Conservation (phyloP, 768 basidiomycete species). For the Macrocybe gigantea region DNA sequence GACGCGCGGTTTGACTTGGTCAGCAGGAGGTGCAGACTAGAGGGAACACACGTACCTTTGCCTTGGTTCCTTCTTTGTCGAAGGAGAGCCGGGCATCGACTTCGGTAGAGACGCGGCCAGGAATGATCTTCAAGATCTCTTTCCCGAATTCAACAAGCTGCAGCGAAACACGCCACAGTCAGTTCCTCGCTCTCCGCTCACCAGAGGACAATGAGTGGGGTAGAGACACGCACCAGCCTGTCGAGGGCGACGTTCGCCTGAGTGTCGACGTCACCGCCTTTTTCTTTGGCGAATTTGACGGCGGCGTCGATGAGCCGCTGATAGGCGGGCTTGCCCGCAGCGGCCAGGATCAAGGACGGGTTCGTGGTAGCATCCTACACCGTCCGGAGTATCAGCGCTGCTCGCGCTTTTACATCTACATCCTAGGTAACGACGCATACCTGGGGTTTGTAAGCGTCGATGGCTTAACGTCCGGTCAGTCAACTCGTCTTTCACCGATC, state of each 20-base stretch:
- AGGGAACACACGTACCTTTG: constrained; percentile 47
- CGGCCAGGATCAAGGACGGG: constrained; percentile 91
- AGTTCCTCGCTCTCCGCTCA: too few relatives aligned
- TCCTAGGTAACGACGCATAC: constrained; percentile 23
- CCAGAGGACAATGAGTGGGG: background rate
- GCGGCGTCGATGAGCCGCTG: constrained; percentile 73
- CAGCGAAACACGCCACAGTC: background rate
- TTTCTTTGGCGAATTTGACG: constrained; percentile 67
- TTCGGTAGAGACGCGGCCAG: constrained; percentile 98
- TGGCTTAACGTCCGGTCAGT: constrained; percentile 44
- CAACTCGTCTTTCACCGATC: constrained; percentile 9
- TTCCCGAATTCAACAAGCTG: constrained; percentile 97
- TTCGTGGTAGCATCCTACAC: constrained; percentile 94
- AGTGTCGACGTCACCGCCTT: constrained; percentile 71
- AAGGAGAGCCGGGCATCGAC: constrained; percentile 98
- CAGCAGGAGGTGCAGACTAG: constrained; percentile 3
- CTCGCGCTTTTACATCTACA: background rate
- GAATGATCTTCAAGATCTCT: constrained; percentile 92
- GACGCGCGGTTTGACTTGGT: background rate
- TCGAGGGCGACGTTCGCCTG: constrained; percentile 82
- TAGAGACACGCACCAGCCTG: constrained; percentile 61
- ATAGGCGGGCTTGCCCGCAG: constrained; percentile 87
- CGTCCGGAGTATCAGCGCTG: constrained; percentile 3
- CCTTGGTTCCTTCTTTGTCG: constrained; percentile 88
- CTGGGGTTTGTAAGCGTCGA: constrained; percentile 96